These are phyloP conservation scores for Flaveria sonorensis DNA, from an alignment of 129 eudicot species.

Conservation along the genomic window DNA sequence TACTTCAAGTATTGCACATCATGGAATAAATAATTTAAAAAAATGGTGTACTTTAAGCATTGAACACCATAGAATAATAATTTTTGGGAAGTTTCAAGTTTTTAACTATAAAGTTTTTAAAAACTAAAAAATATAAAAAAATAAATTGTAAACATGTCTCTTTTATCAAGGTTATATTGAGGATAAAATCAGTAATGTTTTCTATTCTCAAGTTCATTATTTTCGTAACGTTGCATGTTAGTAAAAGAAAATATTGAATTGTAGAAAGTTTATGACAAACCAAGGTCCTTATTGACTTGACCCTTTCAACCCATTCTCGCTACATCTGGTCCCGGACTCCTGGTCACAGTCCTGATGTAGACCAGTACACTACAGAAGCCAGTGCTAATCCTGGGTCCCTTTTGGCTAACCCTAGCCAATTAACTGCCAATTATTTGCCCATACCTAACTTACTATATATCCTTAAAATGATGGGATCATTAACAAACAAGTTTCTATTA, in stretches of 20 bases:
- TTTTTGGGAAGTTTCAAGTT: no score
- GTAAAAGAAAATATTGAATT: not conserved
- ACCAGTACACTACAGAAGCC: constrained; percentile 1
- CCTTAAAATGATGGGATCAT: not conserved
- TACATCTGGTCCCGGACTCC: not conserved
- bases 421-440: not conserved
- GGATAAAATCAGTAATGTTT: no score
- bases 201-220: no score
- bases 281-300: not conserved
- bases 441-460: not conserved
- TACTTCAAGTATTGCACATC: no score
- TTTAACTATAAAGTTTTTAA: no score
- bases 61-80: no score
- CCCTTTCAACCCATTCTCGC: not conserved
- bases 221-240: not conserved
- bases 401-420: constrained; percentile 2
- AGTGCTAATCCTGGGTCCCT: not conserved
- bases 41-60: no score
- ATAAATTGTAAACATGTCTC: no score
- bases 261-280: not conserved
- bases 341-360: not conserved
- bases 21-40: no score
- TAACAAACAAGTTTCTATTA: no score
- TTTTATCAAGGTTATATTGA: no score
- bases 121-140: no score